A percentile compares a stretch with the other conserved stretches of the same genome.
Conservation (phyloP, 331 rosid genomes). For the Malus hybrid region DNA sequence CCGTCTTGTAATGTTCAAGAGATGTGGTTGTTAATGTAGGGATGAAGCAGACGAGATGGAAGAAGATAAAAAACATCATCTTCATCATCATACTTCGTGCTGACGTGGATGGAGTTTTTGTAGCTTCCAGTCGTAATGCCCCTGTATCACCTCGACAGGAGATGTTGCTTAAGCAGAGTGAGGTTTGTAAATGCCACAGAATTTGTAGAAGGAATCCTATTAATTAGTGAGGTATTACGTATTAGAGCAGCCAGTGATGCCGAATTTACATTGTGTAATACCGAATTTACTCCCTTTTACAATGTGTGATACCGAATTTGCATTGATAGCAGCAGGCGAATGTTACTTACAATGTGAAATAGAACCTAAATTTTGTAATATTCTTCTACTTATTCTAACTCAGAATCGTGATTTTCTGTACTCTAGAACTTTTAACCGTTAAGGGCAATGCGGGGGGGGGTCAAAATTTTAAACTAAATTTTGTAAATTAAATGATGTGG, state of each 20-base stretch:
- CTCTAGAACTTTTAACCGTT: no score
- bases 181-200: background rate
- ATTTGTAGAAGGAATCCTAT: background rate
- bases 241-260: background rate
- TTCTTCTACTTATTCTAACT: no score
- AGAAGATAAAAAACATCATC: conserved; percentile 40
- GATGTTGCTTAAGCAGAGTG: background rate
- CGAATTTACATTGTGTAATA: background rate
- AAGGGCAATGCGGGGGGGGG: no score
- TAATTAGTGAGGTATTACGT: background rate
- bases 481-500: no score
- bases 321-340: background rate
- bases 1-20: background rate
- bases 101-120: conserved; percentile 7
- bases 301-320: background rate
- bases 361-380: background rate
- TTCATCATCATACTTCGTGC: conserved; percentile 16
- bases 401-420: no score
- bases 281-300: background rate
- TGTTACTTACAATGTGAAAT: background rate
- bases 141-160: background rate
- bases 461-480: no score
- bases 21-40: conserved; percentile 30
- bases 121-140: conserved; percentile 8
- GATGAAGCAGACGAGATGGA: conserved; percentile 49